Base-by-base conservation (phyloP, 148 eudicot species). In the Spergularia marina region DNA sequence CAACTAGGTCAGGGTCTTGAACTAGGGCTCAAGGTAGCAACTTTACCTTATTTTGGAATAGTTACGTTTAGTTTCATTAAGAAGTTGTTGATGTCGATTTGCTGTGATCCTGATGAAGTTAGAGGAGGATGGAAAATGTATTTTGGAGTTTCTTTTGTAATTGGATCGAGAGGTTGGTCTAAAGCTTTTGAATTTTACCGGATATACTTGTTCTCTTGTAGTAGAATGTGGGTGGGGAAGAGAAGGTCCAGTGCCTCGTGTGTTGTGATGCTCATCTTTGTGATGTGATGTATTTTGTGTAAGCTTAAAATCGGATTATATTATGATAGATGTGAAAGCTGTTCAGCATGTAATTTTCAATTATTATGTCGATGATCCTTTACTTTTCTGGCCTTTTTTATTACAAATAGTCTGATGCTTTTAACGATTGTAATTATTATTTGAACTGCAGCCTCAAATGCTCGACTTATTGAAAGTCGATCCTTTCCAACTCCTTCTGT, bases 401-500 rank as follows among this genome's bases (percentile, higher is more conserved):
- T 71, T 12, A 53, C 71, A 12, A 16, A 10, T 0, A 12, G 30
- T 36, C 34, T 15, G 40, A 3, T n/a, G 23, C 65, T 23, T 54
- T 53, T 36, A 17, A 15, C 59, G 12, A 23, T 34, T 44, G 4
- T 58, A 20, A 4, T 69, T 40, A 3, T 59, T 53, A 5, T 15
- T 36, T 25, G 41, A 21, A 4, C 12, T 82, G 85, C 77, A 96
- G 99, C 88, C 82, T 75, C 77, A 16, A 82, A 81, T 78, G 74
- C 76, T 18, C 76, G 82, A 20, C 78, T 76, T 69, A 59, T 83
- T 76, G 89, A 84, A 61, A 91, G 86, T 76, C 75, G 79, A 21
- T 78, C 86, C 12, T 62, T 79, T 81, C 71, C 87, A 56, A 69
- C 81, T 69, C 95, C 98, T 54, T 79, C 93, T 16, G 93, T 92